Conservation (phyloP, 208 protist genomes). For the Baffinella frigidus region DNA sequence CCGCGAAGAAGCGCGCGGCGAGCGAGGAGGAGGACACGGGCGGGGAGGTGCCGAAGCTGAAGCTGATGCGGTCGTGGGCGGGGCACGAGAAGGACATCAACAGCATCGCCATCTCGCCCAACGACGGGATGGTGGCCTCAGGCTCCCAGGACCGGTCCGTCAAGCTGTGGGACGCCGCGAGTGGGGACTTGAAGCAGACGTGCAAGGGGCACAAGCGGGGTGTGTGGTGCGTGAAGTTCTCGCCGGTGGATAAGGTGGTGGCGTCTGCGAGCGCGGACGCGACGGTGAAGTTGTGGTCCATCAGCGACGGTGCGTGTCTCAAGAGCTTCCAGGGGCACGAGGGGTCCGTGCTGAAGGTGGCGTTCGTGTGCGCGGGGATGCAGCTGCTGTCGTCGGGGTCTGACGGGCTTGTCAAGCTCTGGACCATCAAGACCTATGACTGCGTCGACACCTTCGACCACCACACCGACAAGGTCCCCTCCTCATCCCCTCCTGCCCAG, state of each 20-base stretch:
- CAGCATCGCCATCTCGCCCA: conserved; percentile 66
- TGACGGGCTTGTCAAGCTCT: conserved; percentile 70
- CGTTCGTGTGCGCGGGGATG: conserved; percentile 30
- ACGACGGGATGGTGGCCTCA: conserved; percentile 64
- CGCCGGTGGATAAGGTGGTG: conserved; percentile 67
- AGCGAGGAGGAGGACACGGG: neutral
- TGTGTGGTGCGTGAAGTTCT: conserved; percentile 67
- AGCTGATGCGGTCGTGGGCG: neutral
- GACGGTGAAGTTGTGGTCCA: conserved; percentile 67
- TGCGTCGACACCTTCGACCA: conserved; percentile 65
- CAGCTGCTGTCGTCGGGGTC: conserved; percentile 3
- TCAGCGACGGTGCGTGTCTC: conserved; percentile 60
- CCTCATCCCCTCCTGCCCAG: neutral
- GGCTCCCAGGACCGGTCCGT: conserved; percentile 69
- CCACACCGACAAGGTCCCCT: conserved; percentile 60
- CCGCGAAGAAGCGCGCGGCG: neutral
- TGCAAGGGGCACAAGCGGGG: conserved; percentile 67
- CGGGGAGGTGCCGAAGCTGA: neutral
- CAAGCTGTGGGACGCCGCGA: conserved; percentile 64
- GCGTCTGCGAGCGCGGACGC: conserved; percentile 45
- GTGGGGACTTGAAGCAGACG: neutral
- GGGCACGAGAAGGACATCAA: conserved; percentile 72
- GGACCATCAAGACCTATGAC: conserved; percentile 62
- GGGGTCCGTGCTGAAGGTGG: conserved; percentile 58
- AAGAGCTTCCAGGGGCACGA: conserved; percentile 69